Conservation (phyloP, 495 filamentous ascomycete genomes). For the Xylaria acuta region DNA sequence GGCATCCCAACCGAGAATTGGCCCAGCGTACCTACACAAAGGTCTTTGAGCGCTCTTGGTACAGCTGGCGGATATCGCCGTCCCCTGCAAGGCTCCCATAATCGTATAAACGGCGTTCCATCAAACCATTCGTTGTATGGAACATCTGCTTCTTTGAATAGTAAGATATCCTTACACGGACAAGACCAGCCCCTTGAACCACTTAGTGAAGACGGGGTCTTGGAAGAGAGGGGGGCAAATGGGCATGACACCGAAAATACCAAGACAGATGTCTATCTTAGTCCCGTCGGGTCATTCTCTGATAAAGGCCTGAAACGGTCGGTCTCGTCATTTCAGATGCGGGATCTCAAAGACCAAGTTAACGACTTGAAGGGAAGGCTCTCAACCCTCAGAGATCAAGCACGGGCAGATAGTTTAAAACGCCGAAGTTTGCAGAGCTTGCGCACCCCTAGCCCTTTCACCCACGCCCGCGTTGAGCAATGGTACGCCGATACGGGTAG, state of each 20-base stretch:
- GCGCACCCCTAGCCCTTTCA: conserved; percentile 84
- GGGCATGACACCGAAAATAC: conserved; percentile 31
- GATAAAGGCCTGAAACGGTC: conserved; percentile 57
- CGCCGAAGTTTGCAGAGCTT: conserved; percentile 84
- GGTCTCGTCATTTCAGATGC: conserved; percentile 71
- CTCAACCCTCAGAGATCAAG: conserved; percentile 80
- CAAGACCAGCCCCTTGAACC: conserved; percentile 41
- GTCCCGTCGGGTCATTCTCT: conserved; percentile 45
- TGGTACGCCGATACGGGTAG: conserved; percentile 67
- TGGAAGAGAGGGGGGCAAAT: conserved; percentile 36
- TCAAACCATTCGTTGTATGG: conserved; percentile 26
- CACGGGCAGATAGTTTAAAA: conserved; percentile 80
- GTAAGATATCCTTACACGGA: conserved; percentile 29
- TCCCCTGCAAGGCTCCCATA: conserved; percentile 42
- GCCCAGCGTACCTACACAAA: conserved; percentile 41
- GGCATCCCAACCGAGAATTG: conserved; percentile 48
- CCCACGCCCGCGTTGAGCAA: conserved; percentile 68
- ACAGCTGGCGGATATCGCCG: conserved; percentile 57
- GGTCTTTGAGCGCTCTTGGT: conserved; percentile 57
- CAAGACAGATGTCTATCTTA: conserved; percentile 45
- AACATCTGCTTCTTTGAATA: conserved; percentile 28
- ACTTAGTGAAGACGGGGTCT: conserved; percentile 48
- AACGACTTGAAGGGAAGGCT: conserved; percentile 91
- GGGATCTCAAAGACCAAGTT: conserved; percentile 90
- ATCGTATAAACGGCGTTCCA: conserved; percentile 29